Conservation (phyloP, 345 rosid species). For the Gossypium mustelinum region DNA sequence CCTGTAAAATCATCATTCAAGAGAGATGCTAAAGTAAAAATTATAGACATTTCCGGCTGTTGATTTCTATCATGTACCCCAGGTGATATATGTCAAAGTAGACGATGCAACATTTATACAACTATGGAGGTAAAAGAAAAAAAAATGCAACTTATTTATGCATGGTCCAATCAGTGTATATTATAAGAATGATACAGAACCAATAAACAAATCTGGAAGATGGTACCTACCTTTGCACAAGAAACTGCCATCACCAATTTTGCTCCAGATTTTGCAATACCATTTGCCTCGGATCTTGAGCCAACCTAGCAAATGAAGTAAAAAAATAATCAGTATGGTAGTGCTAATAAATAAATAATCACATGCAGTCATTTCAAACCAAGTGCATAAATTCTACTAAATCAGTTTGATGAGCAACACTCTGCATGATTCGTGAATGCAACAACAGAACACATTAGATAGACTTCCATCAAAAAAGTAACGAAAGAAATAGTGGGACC, state of each 20-base stretch:
- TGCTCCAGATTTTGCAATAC: conserved; percentile 97
- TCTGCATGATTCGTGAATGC: neutral
- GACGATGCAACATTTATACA: neutral
- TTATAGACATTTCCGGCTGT: neutral
- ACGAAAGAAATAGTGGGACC: neutral
- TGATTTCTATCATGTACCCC: neutral
- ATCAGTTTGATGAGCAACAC: neutral
- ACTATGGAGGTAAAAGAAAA: conserved; percentile 6
- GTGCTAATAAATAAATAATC: neutral
- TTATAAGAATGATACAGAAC: neutral
- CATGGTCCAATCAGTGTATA: neutral
- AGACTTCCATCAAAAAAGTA: conserved; percentile 2
- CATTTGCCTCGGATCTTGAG: conserved; percentile 91
- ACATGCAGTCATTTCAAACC: neutral
- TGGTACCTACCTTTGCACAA: conserved; percentile 69
- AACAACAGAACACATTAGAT: neutral
- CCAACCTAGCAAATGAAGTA: conserved; percentile 58
- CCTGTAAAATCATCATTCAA: conserved; percentile 34
- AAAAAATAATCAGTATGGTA: neutral
- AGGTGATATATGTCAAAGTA: neutral
- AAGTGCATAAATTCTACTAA: neutral
- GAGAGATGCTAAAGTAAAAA: neutral
- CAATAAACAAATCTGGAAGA: neutral
- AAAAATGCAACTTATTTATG: neutral
- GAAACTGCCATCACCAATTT: conserved; percentile 99